Percentiles rank a stretch among this genome's conserved stretches.
Conservation (phyloP, 352 stramenopile species). For the Globisporangium nodosum region DNA sequence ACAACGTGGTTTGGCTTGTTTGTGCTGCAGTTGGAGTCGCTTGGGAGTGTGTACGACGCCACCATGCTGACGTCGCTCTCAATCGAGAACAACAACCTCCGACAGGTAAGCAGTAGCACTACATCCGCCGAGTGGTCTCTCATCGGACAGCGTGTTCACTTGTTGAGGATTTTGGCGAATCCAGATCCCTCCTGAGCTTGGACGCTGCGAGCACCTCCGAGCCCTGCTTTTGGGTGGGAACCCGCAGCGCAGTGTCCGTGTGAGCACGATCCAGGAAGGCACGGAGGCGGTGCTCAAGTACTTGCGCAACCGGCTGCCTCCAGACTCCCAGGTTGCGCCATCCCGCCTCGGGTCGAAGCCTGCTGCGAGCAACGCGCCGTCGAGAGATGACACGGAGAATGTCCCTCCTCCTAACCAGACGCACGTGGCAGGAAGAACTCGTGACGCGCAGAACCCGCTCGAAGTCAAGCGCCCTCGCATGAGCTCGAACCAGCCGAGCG, state of each 20-base stretch:
- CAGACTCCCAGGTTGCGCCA: constrained; percentile 13
- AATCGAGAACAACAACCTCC: constrained; percentile 81
- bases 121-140: not conserved
- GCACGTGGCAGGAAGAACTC: not conserved
- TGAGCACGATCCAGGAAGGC: constrained; percentile 59
- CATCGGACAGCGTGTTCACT: not conserved
- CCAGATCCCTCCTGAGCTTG: constrained; percentile 64
- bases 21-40: constrained; percentile 38
- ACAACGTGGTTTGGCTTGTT: not conserved
- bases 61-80: constrained; percentile 63
- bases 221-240: constrained; percentile 65
- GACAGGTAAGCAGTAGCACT: constrained; percentile 28
- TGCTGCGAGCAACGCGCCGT: not conserved
- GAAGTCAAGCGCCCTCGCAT: constrained; percentile 28
- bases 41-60: constrained; percentile 55
- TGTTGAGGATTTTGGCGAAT: constrained; percentile 7
- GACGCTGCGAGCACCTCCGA: constrained; percentile 48
- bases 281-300: constrained; percentile 72
- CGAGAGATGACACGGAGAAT: constrained; percentile 10
- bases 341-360: not conserved
- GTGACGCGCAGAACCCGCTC: constrained; percentile 10
- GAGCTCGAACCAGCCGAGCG: constrained; percentile 15
- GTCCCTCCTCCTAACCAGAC: constrained; percentile 17
- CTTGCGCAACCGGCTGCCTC: constrained; percentile 51
- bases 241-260: constrained; percentile 64